These are phyloP conservation scores for Salicornia ramosissima DNA, from an alignment of 148 eudicot genomes.

Conservation along the genomic window DNA sequence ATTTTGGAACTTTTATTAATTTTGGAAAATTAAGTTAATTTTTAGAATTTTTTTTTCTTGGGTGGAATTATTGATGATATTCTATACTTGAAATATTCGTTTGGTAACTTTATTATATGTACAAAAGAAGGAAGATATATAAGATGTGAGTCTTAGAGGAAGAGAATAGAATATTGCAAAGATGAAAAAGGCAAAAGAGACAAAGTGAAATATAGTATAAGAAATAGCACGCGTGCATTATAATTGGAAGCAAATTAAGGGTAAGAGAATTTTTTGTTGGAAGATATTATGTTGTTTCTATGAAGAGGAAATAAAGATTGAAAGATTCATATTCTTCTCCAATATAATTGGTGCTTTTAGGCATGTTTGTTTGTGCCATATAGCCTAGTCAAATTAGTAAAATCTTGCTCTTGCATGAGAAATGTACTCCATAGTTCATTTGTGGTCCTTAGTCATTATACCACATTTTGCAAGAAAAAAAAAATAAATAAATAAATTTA, in stretches of 20 bases:
- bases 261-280: background rate
- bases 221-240: slow-evolving; percentile 22
- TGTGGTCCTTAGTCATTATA: slow-evolving; percentile 8
- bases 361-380: slow-evolving; percentile 3
- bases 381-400: slow-evolving; percentile 6
- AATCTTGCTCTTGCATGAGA: background rate
- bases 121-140: background rate
- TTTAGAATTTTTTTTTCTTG: too few species aligned
- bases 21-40: too few species aligned
- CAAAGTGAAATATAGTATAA: background rate
- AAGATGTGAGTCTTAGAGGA: slow-evolving; percentile 1
- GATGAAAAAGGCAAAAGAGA: slow-evolving; percentile 17
- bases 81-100: background rate
- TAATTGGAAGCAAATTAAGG: slow-evolving; percentile 6
- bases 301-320: slow-evolving; percentile 3
- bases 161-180: slow-evolving; percentile 26
- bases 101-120: background rate
- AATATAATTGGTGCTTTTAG: background rate
- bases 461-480: too few species aligned
- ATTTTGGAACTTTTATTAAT: too few species aligned
- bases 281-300: slow-evolving; percentile 10
- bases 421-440: background rate
- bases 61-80: background rate
- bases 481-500: too few species aligned
- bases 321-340: background rate